Conservation (phyloP, 2,329 filamentous ascomycete species). For the Scedosporium boydii region DNA sequence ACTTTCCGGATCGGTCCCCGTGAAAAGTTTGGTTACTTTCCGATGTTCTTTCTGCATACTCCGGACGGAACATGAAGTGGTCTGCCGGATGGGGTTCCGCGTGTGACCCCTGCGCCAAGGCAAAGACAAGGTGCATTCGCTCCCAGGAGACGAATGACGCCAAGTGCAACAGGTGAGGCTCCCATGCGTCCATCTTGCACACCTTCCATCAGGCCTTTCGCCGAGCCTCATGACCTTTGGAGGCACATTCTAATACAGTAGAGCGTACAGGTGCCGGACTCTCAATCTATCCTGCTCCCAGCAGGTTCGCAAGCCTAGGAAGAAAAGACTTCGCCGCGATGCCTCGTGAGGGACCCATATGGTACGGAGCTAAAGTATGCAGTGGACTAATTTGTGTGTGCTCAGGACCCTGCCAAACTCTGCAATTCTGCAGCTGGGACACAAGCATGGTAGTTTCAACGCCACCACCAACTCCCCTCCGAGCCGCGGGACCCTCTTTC, state of each 20-base stretch:
- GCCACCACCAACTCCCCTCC: neutral
- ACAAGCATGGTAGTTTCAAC: neutral
- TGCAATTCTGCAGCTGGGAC: neutral
- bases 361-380: neutral
- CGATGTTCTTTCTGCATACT: neutral
- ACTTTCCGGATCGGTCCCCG: neutral
- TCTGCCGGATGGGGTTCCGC: constrained; percentile 8
- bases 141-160: constrained; percentile 1
- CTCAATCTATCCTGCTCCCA: constrained; percentile 8
- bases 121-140: constrained; percentile 11
- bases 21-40: constrained; percentile 1
- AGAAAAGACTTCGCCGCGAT: constrained; percentile 7
- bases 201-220: neutral
- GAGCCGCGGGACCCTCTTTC: neutral
- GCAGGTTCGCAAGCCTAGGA: constrained; percentile 10
- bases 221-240: neutral
- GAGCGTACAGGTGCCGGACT: constrained; percentile 8
- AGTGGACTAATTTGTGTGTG: constrained; percentile 1
- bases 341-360: constrained; percentile 2
- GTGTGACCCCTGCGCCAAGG: constrained; percentile 9
- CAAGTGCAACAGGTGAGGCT: constrained; percentile 8
- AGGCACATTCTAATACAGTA: neutral
- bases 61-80: constrained; percentile 1
- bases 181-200: neutral
- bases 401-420: neutral